phyloP scores from a whole-genome alignment of 768 basidiomycete genomes.

The Cyclocybe aegerita region DNA sequence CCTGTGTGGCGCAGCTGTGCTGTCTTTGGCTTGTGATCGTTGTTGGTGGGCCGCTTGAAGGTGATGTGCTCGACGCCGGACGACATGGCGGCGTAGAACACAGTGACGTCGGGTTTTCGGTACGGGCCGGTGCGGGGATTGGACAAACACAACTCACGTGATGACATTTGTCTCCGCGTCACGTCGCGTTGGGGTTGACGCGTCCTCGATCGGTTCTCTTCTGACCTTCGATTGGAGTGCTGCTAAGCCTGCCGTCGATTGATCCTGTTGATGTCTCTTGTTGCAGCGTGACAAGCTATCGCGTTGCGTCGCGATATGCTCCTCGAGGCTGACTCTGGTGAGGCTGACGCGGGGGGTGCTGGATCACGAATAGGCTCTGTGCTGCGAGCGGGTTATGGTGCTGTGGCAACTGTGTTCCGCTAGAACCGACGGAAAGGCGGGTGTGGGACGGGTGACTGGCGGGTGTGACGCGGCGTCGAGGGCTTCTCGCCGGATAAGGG shows the following conservation, averaged over 20 bases:
- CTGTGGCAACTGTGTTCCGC: conserved; percentile 18
- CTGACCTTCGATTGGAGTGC: too few relatives aligned
- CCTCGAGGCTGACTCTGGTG: conserved; percentile 4
- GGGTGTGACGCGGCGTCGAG: conserved; percentile 18
- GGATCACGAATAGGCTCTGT: conserved; percentile 15
- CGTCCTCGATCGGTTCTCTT: too few relatives aligned
- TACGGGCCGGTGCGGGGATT: conserved; percentile 7
- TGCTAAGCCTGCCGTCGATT: neutral
- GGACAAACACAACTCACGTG: neutral
- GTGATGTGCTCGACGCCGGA: conserved; percentile 45
- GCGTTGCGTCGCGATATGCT: neutral
- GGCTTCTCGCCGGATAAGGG: conserved; percentile 30
- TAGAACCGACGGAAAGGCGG: conserved; percentile 12
- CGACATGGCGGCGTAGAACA: conserved; percentile 23
- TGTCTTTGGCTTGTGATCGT: conserved; percentile 26
- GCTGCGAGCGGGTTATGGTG: conserved; percentile 2
- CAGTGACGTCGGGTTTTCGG: conserved; percentile 1
- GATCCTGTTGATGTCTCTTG: conserved; percentile 7
- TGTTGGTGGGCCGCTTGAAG: conserved; percentile 42
- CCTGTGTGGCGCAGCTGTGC: conserved; percentile 53
- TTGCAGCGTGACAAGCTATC: neutral
- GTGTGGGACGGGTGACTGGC: conserved; percentile 3
- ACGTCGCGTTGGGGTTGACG: too few relatives aligned
- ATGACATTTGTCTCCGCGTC: neutral
- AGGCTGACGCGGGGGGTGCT: conserved; percentile 10